These are phyloP conservation scores for Raffaelea ambrosiae DNA, from an alignment of 2,329 filamentous ascomycete species.

Conservation along the genomic window DNA sequence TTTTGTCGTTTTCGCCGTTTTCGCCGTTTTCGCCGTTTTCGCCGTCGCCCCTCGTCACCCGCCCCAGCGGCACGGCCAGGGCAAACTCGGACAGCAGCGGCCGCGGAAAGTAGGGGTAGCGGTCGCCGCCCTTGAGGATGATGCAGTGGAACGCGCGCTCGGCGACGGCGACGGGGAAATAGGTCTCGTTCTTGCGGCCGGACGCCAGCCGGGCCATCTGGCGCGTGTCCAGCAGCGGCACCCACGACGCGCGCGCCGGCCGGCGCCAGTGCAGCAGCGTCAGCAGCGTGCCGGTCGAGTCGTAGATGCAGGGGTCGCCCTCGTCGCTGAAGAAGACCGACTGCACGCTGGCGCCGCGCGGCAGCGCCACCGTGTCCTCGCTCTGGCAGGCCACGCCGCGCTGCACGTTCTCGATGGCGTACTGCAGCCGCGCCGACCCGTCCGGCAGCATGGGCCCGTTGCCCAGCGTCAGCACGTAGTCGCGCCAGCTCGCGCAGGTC, in stretches of 20 bases:
- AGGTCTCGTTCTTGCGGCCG: slow-evolving; percentile 79
- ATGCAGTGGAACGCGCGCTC: slow-evolving; percentile 95
- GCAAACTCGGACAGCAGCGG: slow-evolving; percentile 89
- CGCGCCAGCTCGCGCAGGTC: slow-evolving; percentile 86
- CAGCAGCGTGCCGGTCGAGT: slow-evolving; percentile 80
- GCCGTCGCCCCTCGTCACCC: slow-evolving; percentile 20
- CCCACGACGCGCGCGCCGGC: slow-evolving; percentile 79
- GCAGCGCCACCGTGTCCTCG: slow-evolving; percentile 82
- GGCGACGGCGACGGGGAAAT: slow-evolving; percentile 93
- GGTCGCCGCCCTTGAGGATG: slow-evolving; percentile 91
- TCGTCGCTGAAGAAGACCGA: slow-evolving; percentile 87
- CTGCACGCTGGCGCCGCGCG: slow-evolving; percentile 62
- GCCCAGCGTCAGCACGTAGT: slow-evolving; percentile 93
- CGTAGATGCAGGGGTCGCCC: slow-evolving; percentile 96
- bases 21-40: slow-evolving; percentile 20
- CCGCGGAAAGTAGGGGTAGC: slow-evolving; percentile 86
- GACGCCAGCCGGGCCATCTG: slow-evolving; percentile 72
- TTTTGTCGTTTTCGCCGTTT: slow-evolving; percentile 19
- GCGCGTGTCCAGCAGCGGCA: slow-evolving; percentile 84
- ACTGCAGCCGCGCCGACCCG: slow-evolving; percentile 69
- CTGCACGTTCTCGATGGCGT: slow-evolving; percentile 92
- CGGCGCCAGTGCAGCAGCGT: slow-evolving; percentile 86
- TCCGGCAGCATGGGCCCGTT: slow-evolving; percentile 80
- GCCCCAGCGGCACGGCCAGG: slow-evolving; percentile 73
- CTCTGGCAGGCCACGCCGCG: slow-evolving; percentile 90